Evolutionary conservation across 371 early-diverging fungal genomes (phyloP), one percentile per base, ranked within the genome.

Genomic region (Mortierella sp.): DNA sequence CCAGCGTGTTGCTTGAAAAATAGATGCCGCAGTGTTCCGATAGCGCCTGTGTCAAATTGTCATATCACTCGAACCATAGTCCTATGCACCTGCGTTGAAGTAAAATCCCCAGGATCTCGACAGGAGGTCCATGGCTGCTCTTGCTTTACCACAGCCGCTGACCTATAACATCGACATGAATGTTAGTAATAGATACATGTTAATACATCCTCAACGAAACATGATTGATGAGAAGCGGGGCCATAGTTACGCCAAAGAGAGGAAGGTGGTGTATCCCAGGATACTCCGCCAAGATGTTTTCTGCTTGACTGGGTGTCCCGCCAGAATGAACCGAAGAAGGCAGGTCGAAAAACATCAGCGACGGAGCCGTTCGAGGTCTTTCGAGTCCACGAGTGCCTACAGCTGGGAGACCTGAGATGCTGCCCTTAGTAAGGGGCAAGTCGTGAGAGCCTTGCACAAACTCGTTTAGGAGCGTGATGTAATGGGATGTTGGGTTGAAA

Each of bases 181-280:
- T n/a, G n/a, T n/a, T n/a, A n/a, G n/a, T n/a, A n/a, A n/a, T n/a
- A n/a, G n/a, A n/a, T n/a, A n/a, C n/a, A n/a, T n/a, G n/a, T n/a
- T n/a, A n/a, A n/a, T n/a, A n/a, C n/a, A n/a, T n/a, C n/a, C n/a
- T n/a, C n/a, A n/a, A n/a, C n/a, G n/a, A n/a, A n/a, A n/a, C n/a
- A n/a, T n/a, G n/a, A n/a, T n/a, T n/a, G n/a, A n/a, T n/a, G n/a
- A n/a, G n/a, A n/a, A n/a, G n/a, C n/a, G n/a, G n/a, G n/a, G n/a
- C n/a, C n/a, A n/a, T n/a, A n/a, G n/a, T n/a, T n/a, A 73, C 81
- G 42, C 74, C 77, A 77, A 77, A 74, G 48, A 81, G 65, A 52
- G 74, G 81, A n/a, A 65, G 26, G 48, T 74, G 72, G 19, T 38
- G 70, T 74, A 24, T 42, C 3, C 26, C 14, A 9, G 71, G 57